Percentiles rank a stretch among this genome's conserved stretches.
These are phyloP conservation scores for Xylaria scruposa DNA, from an alignment of 495 filamentous ascomycete genomes.

Conservation along the genomic window DNA sequence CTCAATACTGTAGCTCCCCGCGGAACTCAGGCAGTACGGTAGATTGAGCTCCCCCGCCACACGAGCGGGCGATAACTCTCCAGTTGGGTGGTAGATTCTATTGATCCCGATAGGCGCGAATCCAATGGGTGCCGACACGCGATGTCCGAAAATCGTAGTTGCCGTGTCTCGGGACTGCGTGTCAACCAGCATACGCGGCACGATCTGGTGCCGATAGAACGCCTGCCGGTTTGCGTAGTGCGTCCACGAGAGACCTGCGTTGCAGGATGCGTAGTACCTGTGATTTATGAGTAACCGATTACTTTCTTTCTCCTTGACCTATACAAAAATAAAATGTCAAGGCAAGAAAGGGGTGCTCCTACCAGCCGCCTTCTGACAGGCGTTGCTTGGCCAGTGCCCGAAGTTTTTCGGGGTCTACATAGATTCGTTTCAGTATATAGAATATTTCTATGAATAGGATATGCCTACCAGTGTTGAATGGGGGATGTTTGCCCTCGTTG, in stretches of 20 bases:
- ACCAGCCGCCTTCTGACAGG: constrained; percentile 60
- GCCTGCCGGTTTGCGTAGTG: constrained; percentile 71
- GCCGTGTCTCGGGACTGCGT: constrained; percentile 64
- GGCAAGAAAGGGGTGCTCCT: constrained; percentile 10
- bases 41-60: constrained; percentile 64
- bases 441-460: not conserved
- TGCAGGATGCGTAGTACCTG: constrained; percentile 68
- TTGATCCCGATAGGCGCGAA: constrained; percentile 74
- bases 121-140: constrained; percentile 63
- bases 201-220: constrained; percentile 72
- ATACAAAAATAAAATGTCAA: not conserved
- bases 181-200: constrained; percentile 68
- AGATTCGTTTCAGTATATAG: not conserved
- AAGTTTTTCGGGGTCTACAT: constrained; percentile 61
- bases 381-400: constrained; percentile 64
- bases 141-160: constrained; percentile 67
- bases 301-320: not conserved
- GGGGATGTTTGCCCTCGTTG: constrained; percentile 61
- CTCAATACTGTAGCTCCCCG: constrained; percentile 65
- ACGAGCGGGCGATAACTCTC: constrained; percentile 64
- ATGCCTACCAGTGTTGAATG: constrained; percentile 59
- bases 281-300: constrained; percentile 5
- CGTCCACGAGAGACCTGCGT: constrained; percentile 69
- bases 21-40: constrained; percentile 63
- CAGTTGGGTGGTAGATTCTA: constrained; percentile 65